Conservation (phyloP, 208 protist species). For the Trypanosoma platydactyli region DNA sequence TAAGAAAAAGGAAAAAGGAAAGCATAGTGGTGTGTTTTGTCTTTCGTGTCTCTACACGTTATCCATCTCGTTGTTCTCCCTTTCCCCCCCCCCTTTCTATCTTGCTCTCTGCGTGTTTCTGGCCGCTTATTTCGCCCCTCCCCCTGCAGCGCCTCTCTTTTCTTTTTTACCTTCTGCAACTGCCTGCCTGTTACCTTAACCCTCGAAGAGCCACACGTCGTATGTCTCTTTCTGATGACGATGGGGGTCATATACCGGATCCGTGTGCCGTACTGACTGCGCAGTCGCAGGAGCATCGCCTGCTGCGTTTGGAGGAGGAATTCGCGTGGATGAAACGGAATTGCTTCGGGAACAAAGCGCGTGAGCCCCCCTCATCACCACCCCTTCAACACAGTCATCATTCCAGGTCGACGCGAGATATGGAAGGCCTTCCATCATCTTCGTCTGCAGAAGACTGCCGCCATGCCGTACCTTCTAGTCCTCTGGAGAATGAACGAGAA, state of each 20-base stretch:
- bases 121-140: background rate
- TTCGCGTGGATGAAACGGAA: constrained; percentile 17
- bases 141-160: background rate
- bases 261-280: constrained; percentile 4
- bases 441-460: background rate
- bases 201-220: background rate
- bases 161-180: background rate
- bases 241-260: constrained; percentile 37
- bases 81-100: background rate
- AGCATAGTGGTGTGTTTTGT: background rate
- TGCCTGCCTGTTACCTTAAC: background rate
- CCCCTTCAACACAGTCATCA: no score
- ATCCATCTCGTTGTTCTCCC: background rate
- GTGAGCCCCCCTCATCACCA: no score
- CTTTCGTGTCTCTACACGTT: background rate
- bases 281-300: constrained; percentile 32
- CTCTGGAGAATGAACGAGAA: constrained; percentile 19
- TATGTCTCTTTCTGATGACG: constrained; percentile 46
- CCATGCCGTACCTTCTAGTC: background rate
- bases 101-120: background rate
- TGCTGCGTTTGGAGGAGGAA: constrained; percentile 54
- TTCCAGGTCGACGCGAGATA: background rate
- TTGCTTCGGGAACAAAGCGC: background rate
- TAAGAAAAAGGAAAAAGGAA: background rate
- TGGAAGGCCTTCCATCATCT: background rate